Evolutionary conservation across 805 yeast species (phyloP), one percentile per base, ranked within the genome.

Genomic region (Helenozyma baotianmanensis): DNA sequence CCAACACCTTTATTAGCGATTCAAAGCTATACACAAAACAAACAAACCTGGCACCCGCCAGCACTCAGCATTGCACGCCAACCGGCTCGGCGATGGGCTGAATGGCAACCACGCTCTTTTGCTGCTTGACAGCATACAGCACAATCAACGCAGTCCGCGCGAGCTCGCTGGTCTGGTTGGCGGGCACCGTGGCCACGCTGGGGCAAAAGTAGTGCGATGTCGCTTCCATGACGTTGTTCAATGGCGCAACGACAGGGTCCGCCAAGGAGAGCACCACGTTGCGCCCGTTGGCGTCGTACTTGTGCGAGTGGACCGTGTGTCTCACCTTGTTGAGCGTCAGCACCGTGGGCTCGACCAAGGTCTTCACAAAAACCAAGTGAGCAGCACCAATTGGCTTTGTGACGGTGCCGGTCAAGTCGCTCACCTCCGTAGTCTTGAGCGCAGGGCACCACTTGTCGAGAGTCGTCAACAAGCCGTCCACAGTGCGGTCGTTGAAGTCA

Each of bases 361-460:
- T 26, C 21, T 30, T 32, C 23, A 34, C 35, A 19, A 39, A 26
- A 25, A 67, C 69, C 23, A 60, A 60, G 18, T 59, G 62, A 9
- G 72, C 60, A n/a, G 65, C 61, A 23, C 61, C 65, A 33, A 71
- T 59, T 18, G 92, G 90, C 32, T 64, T 61, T 36, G 72, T 64
- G 16, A 75, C 52, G 2, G 72, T 63, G 30, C 68, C 67, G 23
- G 72, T 66, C 29, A 78, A 49, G 38, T 69, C 74, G 29, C 63
- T 59, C 51, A 67, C 68, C 31, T 75, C 73, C 21, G 71, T 56
- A 2, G 81, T 71, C 60, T 76, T 76, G 35, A 80, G 58, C 23
- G 65, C 62, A 3, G 95, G 95, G 14, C 76, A 60, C 25, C 60
- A 52, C 38, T 56, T 53, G 48, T 88, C 96, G 26, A 86, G 60